These are phyloP conservation scores for Crucibulum laeve DNA, from an alignment of 768 basidiomycete genomes.

Conservation along the genomic window DNA sequence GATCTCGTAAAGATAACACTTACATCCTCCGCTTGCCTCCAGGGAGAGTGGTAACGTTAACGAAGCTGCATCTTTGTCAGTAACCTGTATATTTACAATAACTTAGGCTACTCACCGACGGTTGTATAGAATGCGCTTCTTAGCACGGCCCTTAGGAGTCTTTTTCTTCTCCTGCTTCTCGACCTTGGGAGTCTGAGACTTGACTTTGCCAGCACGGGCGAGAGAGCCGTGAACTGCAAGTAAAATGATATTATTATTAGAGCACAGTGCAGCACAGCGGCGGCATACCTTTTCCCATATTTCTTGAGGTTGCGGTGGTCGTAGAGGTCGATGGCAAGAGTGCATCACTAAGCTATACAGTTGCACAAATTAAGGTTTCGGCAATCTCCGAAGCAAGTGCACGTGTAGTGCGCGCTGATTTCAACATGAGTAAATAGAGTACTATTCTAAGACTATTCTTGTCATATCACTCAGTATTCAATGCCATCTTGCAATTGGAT, in stretches of 20 bases:
- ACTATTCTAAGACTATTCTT: too few species aligned
- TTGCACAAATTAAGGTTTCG: conserved; percentile 32
- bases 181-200: conserved; percentile 96
- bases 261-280: not conserved
- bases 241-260: too few species aligned
- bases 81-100: conserved; percentile 4
- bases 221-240: conserved; percentile 99
- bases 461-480: too few species aligned
- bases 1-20: too few species aligned
- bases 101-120: conserved; percentile 58
- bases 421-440: not conserved
- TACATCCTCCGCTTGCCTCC: conserved; percentile 96
- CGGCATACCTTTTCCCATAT: conserved; percentile 81
- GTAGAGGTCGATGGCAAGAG: conserved; percentile 23
- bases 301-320: conserved; percentile 50
- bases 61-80: conserved; percentile 52
- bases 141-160: conserved; percentile 93
- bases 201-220: conserved; percentile 99
- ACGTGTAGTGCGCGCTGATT: not conserved
- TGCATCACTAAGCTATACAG: conserved; percentile 36
- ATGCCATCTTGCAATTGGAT: too few species aligned
- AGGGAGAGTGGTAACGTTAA: conserved; percentile 87
- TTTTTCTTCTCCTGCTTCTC: conserved; percentile 99
- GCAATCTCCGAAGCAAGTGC: conserved; percentile 2
- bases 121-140: conserved; percentile 94